phyloP scores from a whole-genome alignment of 2,329 filamentous ascomycete genomes.

The Periconia macrospinosa region DNA sequence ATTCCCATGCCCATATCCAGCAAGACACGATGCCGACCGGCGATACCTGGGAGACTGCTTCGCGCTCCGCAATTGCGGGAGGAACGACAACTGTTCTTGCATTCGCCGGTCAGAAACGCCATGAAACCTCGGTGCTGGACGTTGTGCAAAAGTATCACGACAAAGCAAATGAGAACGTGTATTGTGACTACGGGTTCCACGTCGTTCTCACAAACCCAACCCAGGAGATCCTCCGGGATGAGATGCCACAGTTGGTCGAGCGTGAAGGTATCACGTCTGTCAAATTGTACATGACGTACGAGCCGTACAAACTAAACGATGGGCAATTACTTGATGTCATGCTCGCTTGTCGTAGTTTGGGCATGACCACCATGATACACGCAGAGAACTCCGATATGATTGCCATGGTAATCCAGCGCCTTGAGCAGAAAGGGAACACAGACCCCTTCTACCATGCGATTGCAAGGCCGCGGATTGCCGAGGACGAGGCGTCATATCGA shows the following conservation, averaged over 20 bases:
- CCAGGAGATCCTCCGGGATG: not conserved
- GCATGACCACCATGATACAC: not conserved
- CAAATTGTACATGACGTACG: not conserved
- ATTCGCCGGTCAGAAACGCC: not conserved
- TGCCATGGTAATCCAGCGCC: not conserved
- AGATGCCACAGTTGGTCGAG: not conserved
- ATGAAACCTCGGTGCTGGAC: not conserved
- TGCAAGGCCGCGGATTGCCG: not conserved
- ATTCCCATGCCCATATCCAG: not conserved
- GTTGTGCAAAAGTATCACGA: not conserved
- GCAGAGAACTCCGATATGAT: not conserved
- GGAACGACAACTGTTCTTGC: not conserved
- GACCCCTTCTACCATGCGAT: not conserved
- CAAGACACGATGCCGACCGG: not conserved
- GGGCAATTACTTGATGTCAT: not conserved
- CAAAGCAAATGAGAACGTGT: not conserved
- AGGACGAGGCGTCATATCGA: not conserved
- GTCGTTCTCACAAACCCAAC: not conserved
- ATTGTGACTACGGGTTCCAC: not conserved
- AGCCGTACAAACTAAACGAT: not conserved
- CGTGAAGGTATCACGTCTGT: not conserved
- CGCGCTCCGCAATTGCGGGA: not conserved
- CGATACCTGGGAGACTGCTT: not conserved
- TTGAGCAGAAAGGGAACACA: not conserved
- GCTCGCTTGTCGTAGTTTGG: not conserved